These are phyloP conservation scores for Penstemon eatonii DNA, from an alignment of 257 asterid genomes.

Conservation along the genomic window DNA sequence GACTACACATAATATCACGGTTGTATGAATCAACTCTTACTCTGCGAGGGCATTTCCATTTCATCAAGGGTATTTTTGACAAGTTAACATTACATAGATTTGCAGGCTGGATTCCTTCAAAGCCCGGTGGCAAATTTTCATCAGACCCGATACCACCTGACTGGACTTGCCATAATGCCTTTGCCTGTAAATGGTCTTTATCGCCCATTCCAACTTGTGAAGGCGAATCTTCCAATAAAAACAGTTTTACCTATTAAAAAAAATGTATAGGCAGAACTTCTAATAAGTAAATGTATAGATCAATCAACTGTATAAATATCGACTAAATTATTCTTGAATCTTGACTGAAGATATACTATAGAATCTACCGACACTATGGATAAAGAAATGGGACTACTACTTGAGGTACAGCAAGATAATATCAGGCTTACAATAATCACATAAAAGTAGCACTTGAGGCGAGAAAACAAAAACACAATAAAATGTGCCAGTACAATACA, in stretches of 20 bases:
- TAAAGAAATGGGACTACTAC: slow-evolving; percentile 7
- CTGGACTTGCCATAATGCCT: slow-evolving; percentile 50
- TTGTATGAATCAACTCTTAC: slow-evolving; percentile 39
- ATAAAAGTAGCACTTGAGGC: background rate
- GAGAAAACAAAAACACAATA: background rate
- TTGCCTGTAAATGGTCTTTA: slow-evolving; percentile 89
- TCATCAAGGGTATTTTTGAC: slow-evolving; percentile 64
- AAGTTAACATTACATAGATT: slow-evolving; percentile 49
- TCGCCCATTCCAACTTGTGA: slow-evolving; percentile 68
- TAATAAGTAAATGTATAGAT: slow-evolving; percentile 1
- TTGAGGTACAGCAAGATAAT: slow-evolving; percentile 13
- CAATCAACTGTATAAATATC: slow-evolving; percentile 17
- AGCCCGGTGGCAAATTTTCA: slow-evolving; percentile 90
- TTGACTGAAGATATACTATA: slow-evolving; percentile 12
- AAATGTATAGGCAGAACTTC: slow-evolving; percentile 15
- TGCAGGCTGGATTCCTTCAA: slow-evolving; percentile 63
- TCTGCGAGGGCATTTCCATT: slow-evolving; percentile 76
- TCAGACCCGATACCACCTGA: slow-evolving; percentile 50
- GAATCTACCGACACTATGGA: background rate
- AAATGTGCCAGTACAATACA: background rate
- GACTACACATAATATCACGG: no score
- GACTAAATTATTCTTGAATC: slow-evolving; percentile 7
- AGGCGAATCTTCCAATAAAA: slow-evolving; percentile 82
- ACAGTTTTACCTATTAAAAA: slow-evolving; percentile 63
- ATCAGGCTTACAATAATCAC: background rate